A percentile compares a stretch with the other conserved stretches of the same genome.
These are phyloP conservation scores for Rhododendron ferrugineum DNA, from an alignment of 148 eudicot species.

Conservation along the genomic window DNA sequence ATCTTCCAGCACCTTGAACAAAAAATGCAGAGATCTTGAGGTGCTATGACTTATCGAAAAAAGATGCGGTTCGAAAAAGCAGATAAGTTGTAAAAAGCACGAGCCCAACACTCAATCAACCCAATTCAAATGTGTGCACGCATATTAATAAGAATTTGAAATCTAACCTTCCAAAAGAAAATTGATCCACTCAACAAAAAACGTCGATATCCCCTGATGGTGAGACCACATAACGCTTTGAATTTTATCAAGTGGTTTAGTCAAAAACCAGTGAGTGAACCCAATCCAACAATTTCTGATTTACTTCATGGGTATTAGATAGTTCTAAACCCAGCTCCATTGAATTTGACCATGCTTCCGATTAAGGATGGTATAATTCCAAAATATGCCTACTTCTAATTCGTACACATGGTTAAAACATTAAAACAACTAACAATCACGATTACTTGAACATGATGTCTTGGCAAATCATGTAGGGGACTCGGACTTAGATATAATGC, in stretches of 20 bases:
- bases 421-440: background rate
- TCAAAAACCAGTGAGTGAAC: background rate
- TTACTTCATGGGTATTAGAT: background rate
- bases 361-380: background rate
- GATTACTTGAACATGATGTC: background rate
- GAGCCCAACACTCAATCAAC: background rate
- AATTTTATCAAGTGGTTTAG: background rate
- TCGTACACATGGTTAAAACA: background rate
- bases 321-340: background rate
- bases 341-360: background rate
- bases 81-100: background rate
- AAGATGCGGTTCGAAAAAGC: background rate
- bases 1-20: conserved; percentile 56
- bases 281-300: background rate
- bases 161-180: background rate
- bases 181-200: background rate
- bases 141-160: background rate
- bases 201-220: background rate
- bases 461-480: background rate
- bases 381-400: background rate
- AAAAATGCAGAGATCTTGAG: conserved; percentile 12
- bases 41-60: background rate
- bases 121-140: background rate
- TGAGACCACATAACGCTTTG: background rate
- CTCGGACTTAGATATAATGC: background rate